Evolutionary conservation across 495 filamentous ascomycete species (phyloP), one percentile per base, ranked within the genome.

Genomic region (Amniculicola lignicola): DNA sequence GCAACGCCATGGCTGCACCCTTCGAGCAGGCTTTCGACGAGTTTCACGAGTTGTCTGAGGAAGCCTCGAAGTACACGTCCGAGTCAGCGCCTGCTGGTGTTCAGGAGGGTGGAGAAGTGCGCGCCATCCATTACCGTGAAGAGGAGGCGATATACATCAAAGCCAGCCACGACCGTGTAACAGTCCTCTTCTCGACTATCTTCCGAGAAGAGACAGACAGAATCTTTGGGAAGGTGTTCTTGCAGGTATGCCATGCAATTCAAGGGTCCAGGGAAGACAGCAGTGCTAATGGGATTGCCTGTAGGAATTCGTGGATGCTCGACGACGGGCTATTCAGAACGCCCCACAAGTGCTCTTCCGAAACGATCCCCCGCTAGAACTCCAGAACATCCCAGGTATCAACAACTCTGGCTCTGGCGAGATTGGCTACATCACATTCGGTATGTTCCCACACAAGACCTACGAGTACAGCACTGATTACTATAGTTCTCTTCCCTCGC

Each of bases 141-240:
- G 93, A 97, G 75, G 93, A 98, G 69, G 93, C 93, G n/a, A 96
- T 98, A 67, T 98, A 95, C 71, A 89, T 98, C 76, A 96, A 97
- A 72, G 92, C 93, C 27, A 94, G 87, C 70, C 86, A 90, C 69
- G 93, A 98, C 68, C 85, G 93, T 48, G 94, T 98, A 33, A 98
- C 93, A 0, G 91, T 98, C 65, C 97, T 98, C 67, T 98, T 98
- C 81, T 95, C 90, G 72, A 98, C 93, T 28, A 83, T 97, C 44
- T 98, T 98, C 78, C 74, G 92, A 31, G 94, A 98, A 69, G 93
- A 98, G 75, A 98, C 93, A 49, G 93, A 98, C 70, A 76, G 93
- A 27, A 87, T 98, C 53, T 98, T 93, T 66, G 93, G 92, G 62
- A 96, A 96, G 75, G 89, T 97, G 29, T 98, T 98, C 70, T 61